These are phyloP conservation scores for Fimicolochytrium jonesii DNA, from an alignment of 192 early-diverging fungal genomes.

Conservation along the genomic window DNA sequence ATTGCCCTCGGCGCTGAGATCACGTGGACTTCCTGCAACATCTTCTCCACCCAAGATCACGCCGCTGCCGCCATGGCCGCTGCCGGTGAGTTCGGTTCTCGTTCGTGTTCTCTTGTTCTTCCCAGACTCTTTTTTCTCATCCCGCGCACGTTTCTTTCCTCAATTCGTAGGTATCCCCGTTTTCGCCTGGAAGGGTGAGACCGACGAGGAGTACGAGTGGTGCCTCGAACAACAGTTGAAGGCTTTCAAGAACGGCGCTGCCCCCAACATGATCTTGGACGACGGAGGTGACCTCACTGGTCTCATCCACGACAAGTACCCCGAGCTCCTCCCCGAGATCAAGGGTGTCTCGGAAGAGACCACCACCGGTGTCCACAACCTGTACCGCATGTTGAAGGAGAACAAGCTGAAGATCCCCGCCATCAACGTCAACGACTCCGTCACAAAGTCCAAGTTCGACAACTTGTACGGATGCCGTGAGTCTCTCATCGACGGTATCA, in stretches of 20 bases:
- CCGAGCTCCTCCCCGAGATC: constrained; percentile 79
- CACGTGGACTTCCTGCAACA: constrained; percentile 82
- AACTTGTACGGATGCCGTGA: constrained; percentile 99
- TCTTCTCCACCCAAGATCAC: constrained; percentile 99
- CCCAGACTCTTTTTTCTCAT: not conserved
- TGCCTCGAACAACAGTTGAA: constrained; percentile 94
- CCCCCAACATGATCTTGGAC: constrained; percentile 98
- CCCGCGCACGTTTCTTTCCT: too few species aligned
- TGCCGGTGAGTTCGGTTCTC: constrained; percentile 43
- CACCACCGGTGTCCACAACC: constrained; percentile 99
- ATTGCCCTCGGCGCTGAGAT: constrained; percentile 94
- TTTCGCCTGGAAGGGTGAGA: constrained; percentile 99
- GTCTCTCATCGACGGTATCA: constrained; percentile 98
- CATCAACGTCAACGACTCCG: constrained; percentile 99
- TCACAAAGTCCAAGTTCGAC: constrained; percentile 99
- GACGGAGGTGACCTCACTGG: constrained; percentile 98
- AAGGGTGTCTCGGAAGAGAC: constrained; percentile 98
- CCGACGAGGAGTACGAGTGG: constrained; percentile 99
- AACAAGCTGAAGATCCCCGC: constrained; percentile 95
- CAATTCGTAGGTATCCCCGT: constrained; percentile 97
- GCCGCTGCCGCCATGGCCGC: constrained; percentile 97
- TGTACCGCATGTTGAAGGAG: constrained; percentile 98
- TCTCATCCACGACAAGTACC: constrained; percentile 94
- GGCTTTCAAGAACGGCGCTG: constrained; percentile 88
- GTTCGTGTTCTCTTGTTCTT: not conserved